Conservation (phyloP, 78 protist species). For the Dictyostelium brefeldianum region DNA sequence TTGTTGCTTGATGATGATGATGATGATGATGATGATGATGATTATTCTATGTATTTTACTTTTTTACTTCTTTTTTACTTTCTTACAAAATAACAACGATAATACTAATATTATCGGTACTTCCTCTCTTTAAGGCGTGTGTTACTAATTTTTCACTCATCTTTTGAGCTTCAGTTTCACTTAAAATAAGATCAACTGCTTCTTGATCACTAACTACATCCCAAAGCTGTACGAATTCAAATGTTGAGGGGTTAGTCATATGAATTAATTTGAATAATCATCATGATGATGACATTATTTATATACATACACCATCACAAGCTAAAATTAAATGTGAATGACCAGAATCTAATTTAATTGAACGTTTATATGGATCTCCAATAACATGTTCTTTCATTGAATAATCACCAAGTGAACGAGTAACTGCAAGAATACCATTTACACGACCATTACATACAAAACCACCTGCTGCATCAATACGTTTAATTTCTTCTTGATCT, state of each 20-base stretch:
- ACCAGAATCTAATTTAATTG: constrained; percentile 16
- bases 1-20: not conserved
- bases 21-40: not conserved
- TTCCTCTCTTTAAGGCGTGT: constrained; percentile 74
- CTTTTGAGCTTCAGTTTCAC: constrained; percentile 72
- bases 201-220: constrained; percentile 85
- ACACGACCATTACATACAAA: constrained; percentile 81
- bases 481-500: constrained; percentile 64
- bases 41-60: not conserved
- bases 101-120: constrained; percentile 87
- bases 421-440: constrained; percentile 87
- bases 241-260: not conserved
- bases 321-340: constrained; percentile 84
- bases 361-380: constrained; percentile 79
- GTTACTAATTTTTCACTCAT: constrained; percentile 79
- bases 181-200: constrained; percentile 68
- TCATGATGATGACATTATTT: not conserved
- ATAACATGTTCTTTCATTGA: constrained; percentile 84
- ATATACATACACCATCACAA: constrained; percentile 87
- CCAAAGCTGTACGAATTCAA: constrained; percentile 78
- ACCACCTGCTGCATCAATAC: constrained; percentile 81
- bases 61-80: not conserved
- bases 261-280: not conserved
- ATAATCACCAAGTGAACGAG: constrained; percentile 86
- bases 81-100: constrained; percentile 72